Conservation (phyloP, 2,329 filamentous ascomycete species). For the Colletotrichum lupini region DNA sequence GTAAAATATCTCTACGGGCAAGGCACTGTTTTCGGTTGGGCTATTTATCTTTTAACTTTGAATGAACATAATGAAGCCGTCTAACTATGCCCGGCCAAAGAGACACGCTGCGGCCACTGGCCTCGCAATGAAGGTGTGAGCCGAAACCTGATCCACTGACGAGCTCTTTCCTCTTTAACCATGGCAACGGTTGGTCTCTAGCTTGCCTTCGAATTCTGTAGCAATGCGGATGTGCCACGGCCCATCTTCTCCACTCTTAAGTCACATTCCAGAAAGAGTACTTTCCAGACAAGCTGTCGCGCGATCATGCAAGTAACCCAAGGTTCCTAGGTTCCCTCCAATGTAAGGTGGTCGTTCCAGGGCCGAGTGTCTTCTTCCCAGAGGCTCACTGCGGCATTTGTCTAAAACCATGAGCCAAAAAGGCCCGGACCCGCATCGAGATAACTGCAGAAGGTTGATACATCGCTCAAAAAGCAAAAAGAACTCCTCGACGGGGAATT, state of each 20-base stretch:
- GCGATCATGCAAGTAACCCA: rapidly evolving
- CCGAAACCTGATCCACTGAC: not conserved
- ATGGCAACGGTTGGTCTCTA: not conserved
- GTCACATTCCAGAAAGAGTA: not conserved
- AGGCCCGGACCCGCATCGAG: too few relatives aligned
- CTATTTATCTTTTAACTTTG: rapidly evolving
- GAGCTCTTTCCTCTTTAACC: not conserved
- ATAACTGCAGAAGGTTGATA: rapidly evolving
- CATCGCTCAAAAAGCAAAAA: too few relatives aligned
- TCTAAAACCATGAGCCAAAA: too few relatives aligned
- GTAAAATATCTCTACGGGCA: not conserved
- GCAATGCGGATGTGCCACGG: not conserved
- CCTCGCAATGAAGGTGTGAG: not conserved
- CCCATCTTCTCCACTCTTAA: not conserved
- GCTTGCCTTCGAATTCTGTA: not conserved
- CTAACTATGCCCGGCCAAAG: not conserved
- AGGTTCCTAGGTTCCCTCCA: not conserved
- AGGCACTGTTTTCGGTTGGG: not conserved
- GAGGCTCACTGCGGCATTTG: too few relatives aligned
- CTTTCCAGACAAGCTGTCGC: rapidly evolving
- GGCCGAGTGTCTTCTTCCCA: too few relatives aligned
- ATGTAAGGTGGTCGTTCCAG: not conserved
- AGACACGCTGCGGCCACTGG: not conserved
- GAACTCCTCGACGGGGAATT: too few relatives aligned
- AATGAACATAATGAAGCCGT: not conserved